Conservation (phyloP, 2,329 filamentous ascomycete genomes). For the Parasarocladium wereldwijsianum region DNA sequence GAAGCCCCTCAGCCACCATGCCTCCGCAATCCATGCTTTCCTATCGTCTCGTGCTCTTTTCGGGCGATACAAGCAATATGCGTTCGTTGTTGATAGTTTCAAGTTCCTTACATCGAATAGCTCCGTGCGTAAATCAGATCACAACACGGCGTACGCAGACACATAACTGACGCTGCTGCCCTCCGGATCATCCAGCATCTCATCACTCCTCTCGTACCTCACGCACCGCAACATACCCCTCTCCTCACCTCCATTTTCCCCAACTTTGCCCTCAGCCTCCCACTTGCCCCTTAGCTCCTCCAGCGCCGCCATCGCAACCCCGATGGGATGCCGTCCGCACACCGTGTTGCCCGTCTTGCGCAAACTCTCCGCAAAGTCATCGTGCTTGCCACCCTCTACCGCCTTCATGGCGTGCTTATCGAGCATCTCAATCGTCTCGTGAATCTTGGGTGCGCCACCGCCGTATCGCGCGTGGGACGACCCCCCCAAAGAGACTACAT, state of each 20-base stretch:
- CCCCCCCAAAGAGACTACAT: slow-evolving; percentile 11
- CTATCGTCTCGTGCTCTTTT: neutral
- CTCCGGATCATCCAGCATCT: slow-evolving; percentile 43
- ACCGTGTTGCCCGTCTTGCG: slow-evolving; percentile 73
- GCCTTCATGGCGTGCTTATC: slow-evolving; percentile 76
- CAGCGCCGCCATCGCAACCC: slow-evolving; percentile 77
- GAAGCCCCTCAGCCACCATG: neutral
- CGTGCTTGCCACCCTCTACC: slow-evolving; percentile 62
- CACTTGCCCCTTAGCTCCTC: slow-evolving; percentile 42
- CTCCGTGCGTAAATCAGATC: too few relatives aligned
- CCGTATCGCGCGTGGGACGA: slow-evolving; percentile 17
- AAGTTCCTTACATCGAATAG: neutral
- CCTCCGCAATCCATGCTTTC: neutral
- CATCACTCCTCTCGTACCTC: slow-evolving; percentile 71
- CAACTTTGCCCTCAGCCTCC: slow-evolving; percentile 17
- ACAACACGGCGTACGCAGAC: slow-evolving; percentile 74
- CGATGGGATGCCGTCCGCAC: slow-evolving; percentile 89
- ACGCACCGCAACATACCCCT: slow-evolving; percentile 57
- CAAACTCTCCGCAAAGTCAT: slow-evolving; percentile 54
- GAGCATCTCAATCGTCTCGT: slow-evolving; percentile 70
- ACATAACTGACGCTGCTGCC: slow-evolving; percentile 94
- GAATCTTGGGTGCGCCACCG: slow-evolving; percentile 52
- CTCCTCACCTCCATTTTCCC: neutral
- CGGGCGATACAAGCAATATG: too few relatives aligned
- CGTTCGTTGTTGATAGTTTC: too few relatives aligned